Percentiles rank a stretch among this genome's conserved stretches.
Evolutionary conservation across 768 basidiomycete genomes (phyloP).

Genomic region (Termitomyces sp.): DNA sequence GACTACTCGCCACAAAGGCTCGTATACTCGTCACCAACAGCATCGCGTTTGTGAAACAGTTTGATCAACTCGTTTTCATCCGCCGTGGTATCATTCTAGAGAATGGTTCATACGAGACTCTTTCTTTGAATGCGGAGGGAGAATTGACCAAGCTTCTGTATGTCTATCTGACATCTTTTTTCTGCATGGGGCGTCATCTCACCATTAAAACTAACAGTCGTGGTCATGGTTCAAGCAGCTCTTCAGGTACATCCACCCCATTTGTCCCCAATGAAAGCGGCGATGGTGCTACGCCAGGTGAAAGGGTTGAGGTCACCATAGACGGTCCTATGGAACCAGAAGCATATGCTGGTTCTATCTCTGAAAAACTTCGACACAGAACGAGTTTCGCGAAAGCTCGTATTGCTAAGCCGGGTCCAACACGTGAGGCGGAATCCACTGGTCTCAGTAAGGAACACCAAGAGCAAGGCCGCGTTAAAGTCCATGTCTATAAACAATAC

Average conservation of each 20-base stretch:
- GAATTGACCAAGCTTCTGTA: conserved; percentile 75
- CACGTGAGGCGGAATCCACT: conserved; percentile 31
- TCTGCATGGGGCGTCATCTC: not conserved
- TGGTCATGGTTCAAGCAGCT: conserved; percentile 37
- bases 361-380: conserved; percentile 54
- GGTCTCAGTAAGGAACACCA: conserved; percentile 64
- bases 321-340: conserved; percentile 17
- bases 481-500: conserved; percentile 70
- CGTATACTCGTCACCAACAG: conserved; percentile 84
- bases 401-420: conserved; percentile 34
- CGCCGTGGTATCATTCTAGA: conserved; percentile 82
- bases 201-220: conserved; percentile 12
- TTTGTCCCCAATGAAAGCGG: conserved; percentile 27
- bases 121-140: conserved; percentile 54
- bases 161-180: conserved; percentile 15
- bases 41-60: conserved; percentile 74
- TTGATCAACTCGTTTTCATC: conserved; percentile 70
- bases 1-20: conserved; percentile 77
- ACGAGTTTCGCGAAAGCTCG: conserved; percentile 53
- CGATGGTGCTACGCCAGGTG: conserved; percentile 24
- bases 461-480: conserved; percentile 79
- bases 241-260: conserved; percentile 50
- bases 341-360: conserved; percentile 25
- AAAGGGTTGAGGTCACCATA: conserved; percentile 17
- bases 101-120: conserved; percentile 54